These are phyloP conservation scores for Botrytis pseudocinerea DNA, from an alignment of 2,329 filamentous ascomycete genomes.

Conservation along the genomic window DNA sequence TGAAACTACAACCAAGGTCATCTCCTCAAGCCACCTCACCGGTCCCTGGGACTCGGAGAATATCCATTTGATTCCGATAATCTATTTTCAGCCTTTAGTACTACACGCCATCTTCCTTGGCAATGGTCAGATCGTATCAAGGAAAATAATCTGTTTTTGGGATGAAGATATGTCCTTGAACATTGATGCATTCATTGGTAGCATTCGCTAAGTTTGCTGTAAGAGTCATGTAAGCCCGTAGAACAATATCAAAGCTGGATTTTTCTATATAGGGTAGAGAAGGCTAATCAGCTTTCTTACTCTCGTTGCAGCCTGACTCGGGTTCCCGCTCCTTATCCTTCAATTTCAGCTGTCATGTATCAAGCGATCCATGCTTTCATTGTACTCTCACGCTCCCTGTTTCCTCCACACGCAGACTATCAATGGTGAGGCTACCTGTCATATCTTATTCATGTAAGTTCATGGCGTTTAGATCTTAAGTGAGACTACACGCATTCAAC, in stretches of 20 bases:
- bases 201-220: not conserved
- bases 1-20: not conserved
- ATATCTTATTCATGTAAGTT: not conserved
- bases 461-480: not conserved
- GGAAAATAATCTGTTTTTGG: not conserved
- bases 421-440: not conserved
- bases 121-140: not conserved
- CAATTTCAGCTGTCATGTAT: not conserved
- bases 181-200: not conserved
- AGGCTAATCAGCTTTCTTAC: conserved; percentile 2
- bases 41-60: conserved; percentile 6
- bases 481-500: not conserved
- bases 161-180: not conserved
- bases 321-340: not conserved
- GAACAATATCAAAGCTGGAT: not conserved
- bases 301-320: not conserved
- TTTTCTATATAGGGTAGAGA: not conserved
- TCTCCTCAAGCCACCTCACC: not conserved
- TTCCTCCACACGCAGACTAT: too few species aligned
- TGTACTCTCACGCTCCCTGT: not conserved
- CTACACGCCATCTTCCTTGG: not conserved
- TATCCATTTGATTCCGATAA: not conserved
- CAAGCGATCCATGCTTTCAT: not conserved
- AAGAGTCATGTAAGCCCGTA: not conserved
- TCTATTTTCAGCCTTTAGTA: not conserved